Conservation (phyloP, 1,139 yeast species). For the Magnusiomyces paraingens region DNA sequence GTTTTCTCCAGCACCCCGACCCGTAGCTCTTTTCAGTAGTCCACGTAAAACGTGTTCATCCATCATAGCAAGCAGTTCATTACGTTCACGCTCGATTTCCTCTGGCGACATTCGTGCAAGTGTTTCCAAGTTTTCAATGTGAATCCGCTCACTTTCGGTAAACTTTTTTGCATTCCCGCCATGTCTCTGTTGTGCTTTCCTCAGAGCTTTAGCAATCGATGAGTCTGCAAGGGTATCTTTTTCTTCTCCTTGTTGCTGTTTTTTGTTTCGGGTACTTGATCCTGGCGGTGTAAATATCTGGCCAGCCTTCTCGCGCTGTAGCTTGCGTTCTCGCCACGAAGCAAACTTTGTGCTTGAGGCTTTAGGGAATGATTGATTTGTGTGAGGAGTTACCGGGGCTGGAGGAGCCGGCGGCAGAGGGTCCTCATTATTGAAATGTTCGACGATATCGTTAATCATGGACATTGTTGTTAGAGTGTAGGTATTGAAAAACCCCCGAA, state of each 20-base stretch:
- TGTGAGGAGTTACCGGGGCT: background rate
- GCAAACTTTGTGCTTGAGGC: background rate
- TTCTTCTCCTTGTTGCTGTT: background rate
- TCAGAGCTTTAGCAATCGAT: conserved; percentile 70
- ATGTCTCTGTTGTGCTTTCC: conserved; percentile 50
- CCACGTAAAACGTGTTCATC: conserved; percentile 64
- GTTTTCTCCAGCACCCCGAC: conserved; percentile 22
- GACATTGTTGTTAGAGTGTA: background rate
- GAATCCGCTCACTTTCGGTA: conserved; percentile 63
- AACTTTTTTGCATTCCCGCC: conserved; percentile 60
- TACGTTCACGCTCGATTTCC: conserved; percentile 58
- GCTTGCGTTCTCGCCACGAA: conserved; percentile 17
- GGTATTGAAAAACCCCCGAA: too few relatives aligned
- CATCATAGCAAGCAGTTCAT: conserved; percentile 58
- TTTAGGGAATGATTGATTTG: background rate
- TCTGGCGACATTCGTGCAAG: conserved; percentile 58
- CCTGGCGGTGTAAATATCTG: conserved; percentile 1
- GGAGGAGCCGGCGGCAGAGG: background rate
- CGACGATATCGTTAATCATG: conserved; percentile 2
- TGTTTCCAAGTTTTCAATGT: conserved; percentile 62
- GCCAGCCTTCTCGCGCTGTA: conserved; percentile 27
- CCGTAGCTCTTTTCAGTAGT: conserved; percentile 35
- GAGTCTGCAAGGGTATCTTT: conserved; percentile 39
- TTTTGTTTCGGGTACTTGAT: conserved; percentile 1
- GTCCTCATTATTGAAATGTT: background rate